Evolutionary conservation across 2,329 filamentous ascomycete genomes (phyloP), one percentile per base, ranked within the genome.

Genomic region (Alternaria triticina): DNA sequence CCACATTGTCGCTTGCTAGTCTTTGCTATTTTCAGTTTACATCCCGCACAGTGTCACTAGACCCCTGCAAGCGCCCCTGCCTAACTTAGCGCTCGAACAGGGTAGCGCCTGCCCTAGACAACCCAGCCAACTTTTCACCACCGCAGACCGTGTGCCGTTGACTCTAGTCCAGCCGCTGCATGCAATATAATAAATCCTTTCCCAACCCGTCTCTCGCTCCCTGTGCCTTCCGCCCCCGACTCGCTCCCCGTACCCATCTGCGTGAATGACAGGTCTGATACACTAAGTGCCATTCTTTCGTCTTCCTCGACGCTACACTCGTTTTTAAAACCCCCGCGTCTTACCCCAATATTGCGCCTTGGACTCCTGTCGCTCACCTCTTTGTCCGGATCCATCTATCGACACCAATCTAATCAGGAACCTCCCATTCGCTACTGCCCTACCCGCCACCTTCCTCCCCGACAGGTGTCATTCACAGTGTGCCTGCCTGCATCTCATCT

Each of bases 211-310:
- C 56, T 59, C 59, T 45, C 46, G 64, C 67, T 67, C 64, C 57
- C 63, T 56, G 56, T 61, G 46, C 50, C 54, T 61, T 61, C 71
- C 74, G 73, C 71, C 70, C 72, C 71, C 47, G 59, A 52, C 56
- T 62, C 65, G 59, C 66, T 64, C 52, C 58, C 54, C 22, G 45
- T 47, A 15, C 22, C 17, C 45, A 46, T 23, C 22, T 30, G 27
- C 47, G 22, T 65, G 27, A 40, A 54, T 62, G 55, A 54, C 52
- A 23, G n/a, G 55, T 69, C 65, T 74, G 70, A 68, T 70, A 72
- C 74, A 74, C 68, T 65, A n/a, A 60, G 74, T 76, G 69, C 72
- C 72, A 73, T 72, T 69, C 74, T 72, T 72, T 69, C 68, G 64
- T 73, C 66, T 61, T 67, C 61, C 62, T 66, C 67, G 59, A 61